Base-by-base conservation (phyloP, 306 rosid genomes). In the Albizia julibrissin region DNA sequence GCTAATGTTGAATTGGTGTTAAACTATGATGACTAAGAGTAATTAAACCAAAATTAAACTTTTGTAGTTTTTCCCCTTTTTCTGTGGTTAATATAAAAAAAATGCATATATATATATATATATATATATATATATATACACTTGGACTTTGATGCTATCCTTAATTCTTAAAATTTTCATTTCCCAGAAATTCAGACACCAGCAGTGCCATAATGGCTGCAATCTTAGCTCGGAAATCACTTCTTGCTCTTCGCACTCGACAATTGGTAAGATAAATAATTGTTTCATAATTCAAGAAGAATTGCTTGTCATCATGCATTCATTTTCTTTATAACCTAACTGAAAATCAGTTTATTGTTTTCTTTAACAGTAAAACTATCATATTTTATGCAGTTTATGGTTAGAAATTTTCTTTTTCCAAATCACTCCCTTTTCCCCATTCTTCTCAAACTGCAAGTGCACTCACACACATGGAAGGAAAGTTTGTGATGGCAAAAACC, bases 151-250 rank as follows among this genome's bases (percentile, higher is more conserved):
- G 44, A 18, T 50, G 34, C 37, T 19, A 49, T 46, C 43, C 9
- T 42, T 74, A 50, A 74, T 46, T 67, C 56, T 79, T 44, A 2
- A 18, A 24, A 18, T 67, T 74, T 73, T 24, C 56, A 50, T 69
- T 78, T 69, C 74, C 50, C 56, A 64, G 87, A 72, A 47, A 47
- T 27, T 47, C 43, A 16, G 62, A 7, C 43, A 29, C 29, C 78
- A 50, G 29, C 34, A 52, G 52, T 67, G 72, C 71, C 44, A 50
- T 73, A 82, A 95, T 93, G 99, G 97, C 98, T 84, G 94, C 97
- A 69, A 77, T 89, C 82, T 80, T 95, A 69, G 99, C 99, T 86
- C 94, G 97, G 74, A 95, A 93, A 78, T 95, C 99, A 34, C 90
- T 95, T 79, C 91, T 89, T 47, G 91, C 97, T 80, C 91, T 95